These are phyloP conservation scores for Physaria fendleri DNA, from an alignment of 345 rosid species.

Conservation along the genomic window DNA sequence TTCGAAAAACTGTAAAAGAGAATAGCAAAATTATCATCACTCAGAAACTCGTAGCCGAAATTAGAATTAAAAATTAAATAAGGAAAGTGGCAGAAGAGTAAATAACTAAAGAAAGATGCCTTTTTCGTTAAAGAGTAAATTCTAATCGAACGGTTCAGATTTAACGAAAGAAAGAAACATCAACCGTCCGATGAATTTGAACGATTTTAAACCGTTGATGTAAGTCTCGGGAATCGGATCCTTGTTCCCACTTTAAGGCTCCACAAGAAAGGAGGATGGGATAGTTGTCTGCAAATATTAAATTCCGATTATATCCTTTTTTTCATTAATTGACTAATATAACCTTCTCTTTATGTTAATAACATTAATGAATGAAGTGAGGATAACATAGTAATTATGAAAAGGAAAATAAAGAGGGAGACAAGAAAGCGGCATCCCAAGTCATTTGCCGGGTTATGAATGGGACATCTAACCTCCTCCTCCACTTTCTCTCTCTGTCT, in stretches of 20 bases:
- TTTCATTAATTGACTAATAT: neutral
- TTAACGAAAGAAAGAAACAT: neutral
- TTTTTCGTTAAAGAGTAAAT: neutral
- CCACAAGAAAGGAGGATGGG: conserved; percentile 31
- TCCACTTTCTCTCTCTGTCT: conserved; percentile 16
- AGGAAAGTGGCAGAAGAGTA: conserved; percentile 15
- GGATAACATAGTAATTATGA: neutral
- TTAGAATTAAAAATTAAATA: neutral
- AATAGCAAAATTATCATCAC: conserved; percentile 17
- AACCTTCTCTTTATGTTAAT: neutral
- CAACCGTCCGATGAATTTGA: neutral
- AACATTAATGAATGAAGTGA: neutral
- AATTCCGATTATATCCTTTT: conserved; percentile 16
- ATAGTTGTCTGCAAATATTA: conserved; percentile 29
- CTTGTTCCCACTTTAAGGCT: conserved; percentile 25
- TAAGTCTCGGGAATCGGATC: conserved; percentile 20
- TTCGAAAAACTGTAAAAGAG: conserved; percentile 20
- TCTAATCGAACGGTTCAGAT: conserved; percentile 21
- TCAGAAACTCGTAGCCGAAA: conserved; percentile 30
- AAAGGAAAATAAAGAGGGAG: conserved; percentile 14
- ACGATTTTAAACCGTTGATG: conserved; percentile 8
- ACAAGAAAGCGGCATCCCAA: conserved; percentile 40
- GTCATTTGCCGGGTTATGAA: conserved; percentile 39
- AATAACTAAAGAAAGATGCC: conserved; percentile 9
- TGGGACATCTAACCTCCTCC: conserved; percentile 38